Conservation (phyloP, 1,284 basidiomycete species). For the Thelephora terrestris region DNA sequence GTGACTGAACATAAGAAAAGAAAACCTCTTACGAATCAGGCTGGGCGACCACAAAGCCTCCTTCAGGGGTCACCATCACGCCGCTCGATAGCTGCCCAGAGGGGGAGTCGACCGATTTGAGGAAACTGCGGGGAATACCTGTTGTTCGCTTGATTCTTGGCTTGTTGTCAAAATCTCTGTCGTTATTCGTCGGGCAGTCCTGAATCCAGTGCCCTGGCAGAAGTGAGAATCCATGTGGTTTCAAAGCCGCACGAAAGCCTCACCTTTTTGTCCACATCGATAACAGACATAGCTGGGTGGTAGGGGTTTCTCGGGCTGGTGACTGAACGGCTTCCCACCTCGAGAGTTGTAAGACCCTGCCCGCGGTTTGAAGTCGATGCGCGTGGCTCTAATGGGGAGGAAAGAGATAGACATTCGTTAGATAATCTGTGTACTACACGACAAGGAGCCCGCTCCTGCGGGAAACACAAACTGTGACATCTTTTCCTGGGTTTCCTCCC, state of each 20-base stretch:
- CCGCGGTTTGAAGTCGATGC: conserved; percentile 56
- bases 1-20: background rate
- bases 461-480: conserved; percentile 86
- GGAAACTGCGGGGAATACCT: conserved; percentile 94
- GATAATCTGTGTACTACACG: conserved; percentile 50
- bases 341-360: conserved; percentile 46
- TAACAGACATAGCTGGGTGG: conserved; percentile 98
- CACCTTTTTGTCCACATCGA: conserved; percentile 95
- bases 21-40: conserved; percentile 70
- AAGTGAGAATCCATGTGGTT: conserved; percentile 6
- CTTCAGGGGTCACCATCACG: conserved; percentile 95
- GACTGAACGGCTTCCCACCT: conserved; percentile 48
- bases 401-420: conserved; percentile 50
- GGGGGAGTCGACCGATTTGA: conserved; percentile 91
- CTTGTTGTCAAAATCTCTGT: conserved; percentile 88
- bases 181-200: conserved; percentile 95
- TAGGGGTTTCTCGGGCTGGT: conserved; percentile 56
- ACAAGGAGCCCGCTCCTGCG: conserved; percentile 39
- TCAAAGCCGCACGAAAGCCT: conserved; percentile 17
- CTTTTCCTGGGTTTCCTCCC: conserved; percentile 95
- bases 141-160: conserved; percentile 97
- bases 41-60: conserved; percentile 90
- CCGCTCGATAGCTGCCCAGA: conserved; percentile 69
- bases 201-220: conserved; percentile 97
- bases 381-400: conserved; percentile 47